Evolutionary conservation across 257 asterid species (phyloP), one percentile per base, ranked within the genome.

Genomic region (Galeopsis tetrahit): DNA sequence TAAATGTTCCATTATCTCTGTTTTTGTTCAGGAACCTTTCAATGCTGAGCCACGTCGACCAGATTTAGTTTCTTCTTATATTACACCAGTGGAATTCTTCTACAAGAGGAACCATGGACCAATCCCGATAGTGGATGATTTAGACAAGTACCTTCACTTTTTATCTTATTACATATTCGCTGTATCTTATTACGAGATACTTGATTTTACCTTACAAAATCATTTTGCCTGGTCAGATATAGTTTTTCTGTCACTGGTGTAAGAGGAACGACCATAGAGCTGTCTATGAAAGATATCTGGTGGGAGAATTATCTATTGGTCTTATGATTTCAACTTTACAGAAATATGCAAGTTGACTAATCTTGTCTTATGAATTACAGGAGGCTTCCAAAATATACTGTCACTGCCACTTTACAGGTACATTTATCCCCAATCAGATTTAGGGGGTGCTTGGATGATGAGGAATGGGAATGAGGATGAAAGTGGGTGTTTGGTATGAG

Each of bases 51-150:
- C 98, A 3, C 89, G 78, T 6, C 96, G 96, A 49, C 51, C 80
- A 1, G 88, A 79, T 78, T 84, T 94, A 63, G 82, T 94, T 70
- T 79, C 90, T 10, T 85, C 96, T 35, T 92, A 94, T 72, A 80
- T 94, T 28, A 94, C 98, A 39, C 94, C 97, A 2, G 95, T 85
- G 44, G 97, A 91, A 11, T 84, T 87, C 81, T 94, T 91, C 78
- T 94, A 90, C 71, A 94, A 94, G 90, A 86, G 99, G 87, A 95
- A 92, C 80, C 99, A 95, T 63, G 99, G 99, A 59, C 99, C 99
- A 6, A 88, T 94, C 73, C 98, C 99, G 15, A 35, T 91, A 5
- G 93, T 94, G 14, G 92, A 89, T 48, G 96, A 90, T 73, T 68
- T 86, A 3, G 83, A 90, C 81, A 92, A 86, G 98, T 91, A 10